phyloP scores from a whole-genome alignment of 768 basidiomycete species.

The Mycena olivaceomarginata region DNA sequence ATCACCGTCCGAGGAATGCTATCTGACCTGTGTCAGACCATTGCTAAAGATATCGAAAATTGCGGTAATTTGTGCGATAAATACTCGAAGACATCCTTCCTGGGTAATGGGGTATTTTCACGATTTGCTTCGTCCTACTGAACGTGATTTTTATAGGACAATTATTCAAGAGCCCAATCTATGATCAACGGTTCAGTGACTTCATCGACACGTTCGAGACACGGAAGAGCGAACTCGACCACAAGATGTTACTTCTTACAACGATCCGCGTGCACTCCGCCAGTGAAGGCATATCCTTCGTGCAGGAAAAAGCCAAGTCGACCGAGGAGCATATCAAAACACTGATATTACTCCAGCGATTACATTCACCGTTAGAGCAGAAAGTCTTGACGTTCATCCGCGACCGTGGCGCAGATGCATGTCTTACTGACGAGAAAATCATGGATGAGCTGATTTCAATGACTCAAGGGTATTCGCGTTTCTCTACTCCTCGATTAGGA shows the following conservation, averaged over 20 bases:
- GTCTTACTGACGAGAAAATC: not conserved
- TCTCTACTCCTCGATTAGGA: not conserved
- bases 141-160: not conserved
- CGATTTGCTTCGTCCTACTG: not conserved
- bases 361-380: not conserved
- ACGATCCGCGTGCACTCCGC: not conserved
- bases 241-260: conserved; percentile 11
- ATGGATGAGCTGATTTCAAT: not conserved
- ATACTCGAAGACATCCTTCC: not conserved
- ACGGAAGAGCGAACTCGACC: not conserved
- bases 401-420: not conserved
- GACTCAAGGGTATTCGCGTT: not conserved
- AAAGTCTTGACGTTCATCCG: not conserved
- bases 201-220: conserved; percentile 15
- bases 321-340: not conserved
- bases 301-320: not conserved
- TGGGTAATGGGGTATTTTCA: not conserved
- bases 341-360: not conserved
- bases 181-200: not conserved
- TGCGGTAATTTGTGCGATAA: not conserved
- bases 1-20: not conserved
- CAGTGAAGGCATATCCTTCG: not conserved
- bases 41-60: not conserved
- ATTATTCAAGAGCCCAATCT: not conserved
- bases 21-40: not conserved